Evolutionary conservation across 306 rosid species (phyloP).

Genomic region (Malus orientalis): DNA sequence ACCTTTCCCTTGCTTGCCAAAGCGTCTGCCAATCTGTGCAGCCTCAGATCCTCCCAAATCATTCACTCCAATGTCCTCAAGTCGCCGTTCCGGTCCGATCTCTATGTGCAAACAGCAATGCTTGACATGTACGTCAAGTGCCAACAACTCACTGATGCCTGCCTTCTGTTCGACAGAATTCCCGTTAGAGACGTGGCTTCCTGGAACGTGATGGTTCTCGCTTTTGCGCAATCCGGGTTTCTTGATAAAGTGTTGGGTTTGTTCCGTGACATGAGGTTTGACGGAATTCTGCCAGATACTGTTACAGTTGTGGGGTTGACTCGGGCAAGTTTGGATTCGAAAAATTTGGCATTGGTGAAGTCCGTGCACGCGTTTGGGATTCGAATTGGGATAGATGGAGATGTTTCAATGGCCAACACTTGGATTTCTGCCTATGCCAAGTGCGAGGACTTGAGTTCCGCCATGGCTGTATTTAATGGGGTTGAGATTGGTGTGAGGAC

Average conservation of each 20-base stretch:
- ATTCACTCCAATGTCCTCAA: constrained; percentile 39
- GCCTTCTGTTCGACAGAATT: constrained; percentile 41
- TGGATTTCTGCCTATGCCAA: constrained; percentile 64
- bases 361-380: constrained; percentile 46
- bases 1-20: constrained; percentile 39
- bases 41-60: constrained; percentile 30
- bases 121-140: constrained; percentile 49
- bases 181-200: constrained; percentile 41
- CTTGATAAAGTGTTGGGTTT: constrained; percentile 25
- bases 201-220: constrained; percentile 59
- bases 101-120: constrained; percentile 42
- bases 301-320: constrained; percentile 43
- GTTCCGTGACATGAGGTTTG: constrained; percentile 41
- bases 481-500: constrained; percentile 35
- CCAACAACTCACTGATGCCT: constrained; percentile 31
- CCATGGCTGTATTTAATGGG: constrained; percentile 34
- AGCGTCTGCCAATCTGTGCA: constrained; percentile 41
- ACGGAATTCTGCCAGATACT: constrained; percentile 43
- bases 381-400: constrained; percentile 31
- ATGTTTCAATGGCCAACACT: constrained; percentile 52
- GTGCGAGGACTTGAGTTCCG: constrained; percentile 36
- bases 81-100: constrained; percentile 32
- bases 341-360: constrained; percentile 28
- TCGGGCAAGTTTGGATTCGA: constrained; percentile 22
- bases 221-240: constrained; percentile 37